Base-by-base conservation (phyloP, 2,329 filamentous ascomycete species). In the Eurotiales sp. region DNA sequence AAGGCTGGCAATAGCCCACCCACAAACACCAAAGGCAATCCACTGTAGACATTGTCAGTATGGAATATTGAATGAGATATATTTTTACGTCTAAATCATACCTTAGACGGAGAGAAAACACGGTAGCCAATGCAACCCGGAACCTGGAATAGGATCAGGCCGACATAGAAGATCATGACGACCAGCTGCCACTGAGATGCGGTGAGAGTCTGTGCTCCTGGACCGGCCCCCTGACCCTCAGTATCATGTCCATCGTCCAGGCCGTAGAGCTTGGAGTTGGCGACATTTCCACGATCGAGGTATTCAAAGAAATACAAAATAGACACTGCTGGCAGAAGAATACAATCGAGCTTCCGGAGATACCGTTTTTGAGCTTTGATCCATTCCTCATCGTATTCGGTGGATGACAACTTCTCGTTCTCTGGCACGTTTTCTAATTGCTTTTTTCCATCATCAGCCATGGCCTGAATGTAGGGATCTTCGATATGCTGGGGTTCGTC, bases 111-210 rank as follows among this genome's bases (percentile, higher is more conserved):
- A n/a, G 48, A 42, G 34, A 50, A 50, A 8, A 45, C 30, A 21
- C 48, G 48, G 21, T 50, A 50, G 14, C 48, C 48, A 25, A 50
- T 30, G 34, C 48, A 50, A 14, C 48, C 40, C 19, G 48, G 40
- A 4, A 50, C 48, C 22, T 50, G 48, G 11, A 50, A 50, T 2
- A 50, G 40, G 17, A 50, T 27, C 40, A 50, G 19, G 12, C 48
- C 48, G 30, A 50, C 48, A 25, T 50, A 50, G 40, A 50, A 50
- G 21, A 50, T 50, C 48, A 50, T 50, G 7, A 50, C 48, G 1
- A 50, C 48, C 11, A 42, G 22, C 17, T 50, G 48, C 48, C 48
- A 50, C 10, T 50, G 40, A 7, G 40, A 36, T 15, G 48, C 29
- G 8, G 19, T 27, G 15, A 50, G 48, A 15, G n/a, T 27, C 30